Conservation (phyloP, 208 protist genomes). For the Phytomonas francai region DNA sequence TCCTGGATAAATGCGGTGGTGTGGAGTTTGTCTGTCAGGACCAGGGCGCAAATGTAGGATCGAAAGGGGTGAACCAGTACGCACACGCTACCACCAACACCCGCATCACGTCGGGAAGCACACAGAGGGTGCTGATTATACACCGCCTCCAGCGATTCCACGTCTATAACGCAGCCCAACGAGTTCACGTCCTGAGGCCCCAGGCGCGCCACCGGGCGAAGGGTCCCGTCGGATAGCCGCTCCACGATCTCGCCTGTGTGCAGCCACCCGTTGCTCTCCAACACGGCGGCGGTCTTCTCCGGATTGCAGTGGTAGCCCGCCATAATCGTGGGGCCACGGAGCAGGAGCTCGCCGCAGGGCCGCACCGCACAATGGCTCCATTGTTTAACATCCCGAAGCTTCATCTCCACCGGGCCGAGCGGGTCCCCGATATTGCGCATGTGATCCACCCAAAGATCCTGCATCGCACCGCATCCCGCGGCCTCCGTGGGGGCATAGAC, state of each 20-base stretch:
- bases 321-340: constrained; percentile 55
- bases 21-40: constrained; percentile 28
- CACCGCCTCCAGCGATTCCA: constrained; percentile 57
- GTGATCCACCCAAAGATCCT: constrained; percentile 20
- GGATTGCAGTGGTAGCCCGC: constrained; percentile 79
- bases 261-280: constrained; percentile 55
- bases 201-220: constrained; percentile 63
- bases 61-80: constrained; percentile 62
- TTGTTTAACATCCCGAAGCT: constrained; percentile 62
- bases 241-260: constrained; percentile 71
- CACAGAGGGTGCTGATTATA: constrained; percentile 47
- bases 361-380: constrained; percentile 23
- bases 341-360: constrained; percentile 60
- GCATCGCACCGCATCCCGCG: constrained; percentile 29
- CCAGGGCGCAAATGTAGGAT: constrained; percentile 51
- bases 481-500: constrained; percentile 43
- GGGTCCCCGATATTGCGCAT: constrained; percentile 31
- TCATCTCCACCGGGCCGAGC: constrained; percentile 61
- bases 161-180: constrained; percentile 43
- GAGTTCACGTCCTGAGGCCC: constrained; percentile 56
- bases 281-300: constrained; percentile 47
- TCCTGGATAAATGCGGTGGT: constrained; percentile 15
- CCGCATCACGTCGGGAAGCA: neutral
- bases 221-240: constrained; percentile 28
- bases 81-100: constrained; percentile 25